Base-by-base conservation (phyloP, 1,284 basidiomycete species). In the Cutaneotrichosporon cyanovorans region DNA sequence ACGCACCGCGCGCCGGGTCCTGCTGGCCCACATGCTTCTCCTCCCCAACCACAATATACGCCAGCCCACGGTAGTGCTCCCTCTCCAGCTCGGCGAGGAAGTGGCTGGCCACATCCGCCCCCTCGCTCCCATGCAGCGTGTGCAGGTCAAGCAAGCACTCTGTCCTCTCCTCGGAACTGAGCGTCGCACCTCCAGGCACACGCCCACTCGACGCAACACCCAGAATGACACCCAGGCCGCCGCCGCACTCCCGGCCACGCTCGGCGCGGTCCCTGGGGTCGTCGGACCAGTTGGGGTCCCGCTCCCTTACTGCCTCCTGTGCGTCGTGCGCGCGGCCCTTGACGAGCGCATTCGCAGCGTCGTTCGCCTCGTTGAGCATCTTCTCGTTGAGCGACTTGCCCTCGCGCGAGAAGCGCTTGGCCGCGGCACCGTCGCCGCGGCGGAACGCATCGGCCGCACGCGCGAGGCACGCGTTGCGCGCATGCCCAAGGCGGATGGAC, bases 401-500 rank as follows among this genome's bases (percentile, higher is more conserved):
- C 65, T 97, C 92, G 33, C 86, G 76, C 57, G 84, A 88, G 74
- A 92, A 96, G 39, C 89, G 77, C 68, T 95, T 93, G 19, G 93
- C 93, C 0, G 87, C 85, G 0, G 89, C 89, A 3, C 92, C 92
- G 58, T 98, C 92, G 4, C 92, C 91, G 11, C 87, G 79, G 37
- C 88, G 77, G 85, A 88, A 97, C 2, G 92, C 90, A 63, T 96
- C 90, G 1, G 93, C 90, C 5, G 93, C 93, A 37, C 89, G 82
- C 2, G 87, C 88, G n/a, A 98, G 77, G 63, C 88, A 93, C 11
- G 89, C 88, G 63, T 97, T 97, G 28, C 93, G 77, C 32, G 89
- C 88, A 7, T 90, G 87, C 34, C 90, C 91, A 6, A 97, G 80
- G 55, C 93, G 85, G 51, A 96, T 77, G 19, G 87, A 87, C 21